Base-by-base conservation (phyloP, 2,329 filamentous ascomycete genomes). In the Madurella mycetomatis region DNA sequence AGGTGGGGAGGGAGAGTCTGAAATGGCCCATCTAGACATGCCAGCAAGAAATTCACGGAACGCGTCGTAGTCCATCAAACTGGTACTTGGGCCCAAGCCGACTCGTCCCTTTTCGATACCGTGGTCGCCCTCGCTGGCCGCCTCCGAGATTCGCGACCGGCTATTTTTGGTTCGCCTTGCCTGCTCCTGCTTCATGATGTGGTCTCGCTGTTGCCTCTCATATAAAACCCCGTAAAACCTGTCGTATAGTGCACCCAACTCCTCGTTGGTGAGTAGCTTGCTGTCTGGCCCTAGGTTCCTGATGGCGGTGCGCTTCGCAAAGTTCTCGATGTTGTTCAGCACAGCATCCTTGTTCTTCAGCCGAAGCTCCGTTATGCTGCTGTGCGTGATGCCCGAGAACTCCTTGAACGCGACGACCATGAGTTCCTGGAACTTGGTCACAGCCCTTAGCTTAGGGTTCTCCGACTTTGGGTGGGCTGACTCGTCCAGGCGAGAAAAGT, bases 401-500 rank as follows among this genome's bases (percentile, higher is more conserved):
- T 99, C 94, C 64, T 96, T 97, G 74, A 99, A 99, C 0, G 94
- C 94, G 17, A 97, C 94, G 2, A 99, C 94, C 92, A 99, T 97
- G 54, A 99, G 82, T 70, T 97, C 94, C 66, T 99, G 94, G 69
- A 99, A 99, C 45, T 90, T 84, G 5, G 95, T 99, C 51, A 99
- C 94, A 0, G 92, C 90, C 50, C 92, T 83, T 49, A 97, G 77
- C 73, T 97, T 99, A 2, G 92, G 86, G 60, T 97, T 99, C 68
- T 96, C 92, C 0, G 91, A 96, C 66, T 88, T 92, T 2, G 94
- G 94, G 66, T 99, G 92, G 2, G 94, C 94, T 3, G 92, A 96
- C 72, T 97, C 92, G 67, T 97, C 92, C 9, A 99, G 78, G 40
- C 90, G 85, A 8, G 90, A 84, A 69, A 99, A 99, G 72, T 99